Base-by-base conservation (phyloP, 345 rosid genomes). In the Murraya paniculata region DNA sequence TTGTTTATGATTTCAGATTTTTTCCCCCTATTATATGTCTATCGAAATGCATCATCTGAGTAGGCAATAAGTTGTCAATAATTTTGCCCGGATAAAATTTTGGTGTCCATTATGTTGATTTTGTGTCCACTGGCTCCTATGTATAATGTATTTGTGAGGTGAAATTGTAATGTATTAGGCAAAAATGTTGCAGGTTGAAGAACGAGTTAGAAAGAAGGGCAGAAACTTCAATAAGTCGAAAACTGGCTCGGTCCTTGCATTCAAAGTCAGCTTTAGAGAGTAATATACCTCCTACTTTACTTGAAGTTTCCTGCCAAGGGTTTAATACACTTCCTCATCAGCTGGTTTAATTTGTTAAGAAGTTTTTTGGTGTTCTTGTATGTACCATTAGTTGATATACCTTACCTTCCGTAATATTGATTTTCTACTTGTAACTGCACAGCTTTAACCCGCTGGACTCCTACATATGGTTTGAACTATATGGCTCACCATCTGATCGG, bases 211-310 rank as follows among this genome's bases (percentile, higher is more conserved):
- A 76, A 87, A 72, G 88, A 93, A 93, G 91, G 98, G 97, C 68
- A 89, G 86, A 66, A 85, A 88, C 86, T 89, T 93, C 72, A 79
- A 75, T 73, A 93, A 95, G 64, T 88, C 93, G 22, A 90, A 90
- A 84, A 91, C 92, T 19, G 98, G 98, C 27, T 95, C 97, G 61
- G 85, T 95, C 48, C 88, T 95, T 78, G 85, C 98, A 76, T 95
- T 91, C 86, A 93, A 95, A 90, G 98, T 93, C 80, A 90, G 86
- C 91, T 94, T 94, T 80, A 90, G 97, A 94, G 93, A 92, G 98
- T 91, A 85, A 82, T 85, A 73, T 30, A 22, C 45, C 71, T 64
- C 65, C 74, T 36, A 35, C 53, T 72, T 4, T 10, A 31, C 64
- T 56, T 53, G 14, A 21, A 56, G 2, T 13, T 35, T 72, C 65